Evolutionary conservation across 192 early-diverging fungal genomes (phyloP).

Genomic region (Coemansia sp.): DNA sequence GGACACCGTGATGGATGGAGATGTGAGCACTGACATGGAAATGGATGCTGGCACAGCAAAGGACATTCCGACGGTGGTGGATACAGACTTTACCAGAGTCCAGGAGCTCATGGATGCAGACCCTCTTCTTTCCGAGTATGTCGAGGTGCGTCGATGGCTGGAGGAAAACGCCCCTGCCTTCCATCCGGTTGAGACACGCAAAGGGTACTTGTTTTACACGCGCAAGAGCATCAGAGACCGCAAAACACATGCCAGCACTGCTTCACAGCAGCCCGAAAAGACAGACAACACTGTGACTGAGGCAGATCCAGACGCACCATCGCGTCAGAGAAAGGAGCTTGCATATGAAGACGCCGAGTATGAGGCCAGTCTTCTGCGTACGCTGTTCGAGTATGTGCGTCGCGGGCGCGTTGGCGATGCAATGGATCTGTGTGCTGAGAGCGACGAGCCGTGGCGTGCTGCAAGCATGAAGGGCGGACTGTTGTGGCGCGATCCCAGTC

Average conservation of each 20-base stretch:
- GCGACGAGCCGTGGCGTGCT: constrained; percentile 78
- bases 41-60: not conserved
- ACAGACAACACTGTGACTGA: constrained; percentile 27
- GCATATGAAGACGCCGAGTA: constrained; percentile 43
- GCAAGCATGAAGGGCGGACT: constrained; percentile 72
- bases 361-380: constrained; percentile 60
- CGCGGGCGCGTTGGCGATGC: constrained; percentile 68
- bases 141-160: constrained; percentile 52
- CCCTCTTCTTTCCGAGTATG: constrained; percentile 37
- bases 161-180: constrained; percentile 49
- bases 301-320: constrained; percentile 40
- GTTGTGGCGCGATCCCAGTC: constrained; percentile 56
- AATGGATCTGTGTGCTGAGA: constrained; percentile 68
- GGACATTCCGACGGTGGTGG: not conserved
- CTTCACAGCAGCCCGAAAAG: not conserved
- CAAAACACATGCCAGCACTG: not conserved
- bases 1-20: constrained; percentile 9
- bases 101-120: constrained; percentile 37
- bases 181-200: constrained; percentile 53
- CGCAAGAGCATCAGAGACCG: constrained; percentile 34
- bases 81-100: constrained; percentile 35
- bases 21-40: not conserved
- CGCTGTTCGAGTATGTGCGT: constrained; percentile 77
- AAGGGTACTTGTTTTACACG: constrained; percentile 57
- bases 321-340: constrained; percentile 35